Base-by-base conservation (phyloP, 1,139 yeast genomes). In the Kazachstania sp. region DNA sequence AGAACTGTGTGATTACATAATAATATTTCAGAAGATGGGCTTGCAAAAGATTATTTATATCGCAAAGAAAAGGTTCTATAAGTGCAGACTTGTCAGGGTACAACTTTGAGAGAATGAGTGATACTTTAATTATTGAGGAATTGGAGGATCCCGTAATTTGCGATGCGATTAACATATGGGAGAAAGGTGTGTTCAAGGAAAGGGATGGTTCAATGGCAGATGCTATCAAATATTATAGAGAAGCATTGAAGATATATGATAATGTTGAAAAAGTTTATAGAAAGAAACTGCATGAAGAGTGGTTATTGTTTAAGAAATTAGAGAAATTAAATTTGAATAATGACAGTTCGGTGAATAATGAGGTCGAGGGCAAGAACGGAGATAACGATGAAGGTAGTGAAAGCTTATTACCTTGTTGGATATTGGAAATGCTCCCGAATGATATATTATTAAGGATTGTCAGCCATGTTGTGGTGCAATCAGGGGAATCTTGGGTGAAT, bases 151-250 rank as follows among this genome's bases (percentile, higher is more conserved):
- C 43, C 6, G 5, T 29, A 11, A 18, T 51, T 2, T 18, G 53
- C 19, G 55, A 57, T 47, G 95, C 95, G 1, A 66, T 86, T 41
- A 69, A 69, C 28, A 64, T 76, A 28, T 87, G 85, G 69, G 90
- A 84, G 56, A 66, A 70, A 46, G 97, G 90, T 1, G 78, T 82
- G 0, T 79, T 75, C 46, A 81, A 80, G 57, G 97, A 88, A 65
- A 69, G 77, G 28, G 76, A 73, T 45, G 96, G 96, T 0, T 71
- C 79, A 50, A 74, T 88, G 77, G 74, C 86, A 4, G 96, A 87
- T 58, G 96, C 97, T 0, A 80, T 86, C 35, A 76, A 72, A 39
- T 73, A 69, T 52, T 88, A 88, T 66, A 71, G 95, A 49, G 73
- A 74, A 52, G 95, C 96, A 0, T 77, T 81, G 62, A 80, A 64